A percentile compares a stretch with the other conserved stretches of the same genome.
phyloP scores from a whole-genome alignment of 768 basidiomycete genomes.

The Naganishia onofrii region DNA sequence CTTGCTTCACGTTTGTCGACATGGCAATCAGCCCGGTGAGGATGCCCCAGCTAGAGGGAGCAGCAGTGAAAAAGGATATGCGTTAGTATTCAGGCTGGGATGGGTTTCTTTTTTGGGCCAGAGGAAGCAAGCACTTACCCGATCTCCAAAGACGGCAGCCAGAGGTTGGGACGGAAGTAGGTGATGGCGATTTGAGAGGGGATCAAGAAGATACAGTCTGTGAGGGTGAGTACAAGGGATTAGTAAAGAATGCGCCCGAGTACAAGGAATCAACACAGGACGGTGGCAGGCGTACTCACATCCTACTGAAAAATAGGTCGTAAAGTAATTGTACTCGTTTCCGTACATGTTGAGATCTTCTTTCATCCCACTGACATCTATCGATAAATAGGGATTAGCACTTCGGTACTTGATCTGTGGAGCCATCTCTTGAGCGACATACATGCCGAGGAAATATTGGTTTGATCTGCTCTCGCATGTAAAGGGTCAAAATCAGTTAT shows the following conservation, averaged over 20 bases:
- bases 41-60: conserved; percentile 25
- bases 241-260: neutral
- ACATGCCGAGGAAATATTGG: conserved; percentile 8
- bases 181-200: conserved; percentile 34
- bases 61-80: neutral
- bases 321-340: conserved; percentile 48
- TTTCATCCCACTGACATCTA: conserved; percentile 45
- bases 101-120: neutral
- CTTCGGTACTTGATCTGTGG: too few species aligned
- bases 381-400: conserved; percentile 18
- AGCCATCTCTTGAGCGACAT: neutral
- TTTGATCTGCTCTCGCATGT: neutral
- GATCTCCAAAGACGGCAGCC: conserved; percentile 32
- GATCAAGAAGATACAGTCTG: conserved; percentile 30
- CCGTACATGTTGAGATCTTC: conserved; percentile 43
- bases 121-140: neutral
- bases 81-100: neutral
- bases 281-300: neutral
- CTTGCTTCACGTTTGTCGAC: conserved; percentile 22
- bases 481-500: neutral
- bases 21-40: conserved; percentile 32
- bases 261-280: neutral
- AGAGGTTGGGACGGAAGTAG: conserved; percentile 33
- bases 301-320: conserved; percentile 21
- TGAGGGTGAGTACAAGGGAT: neutral